Base-by-base conservation (phyloP, 768 basidiomycete genomes). In the Mycena alexandri region DNA sequence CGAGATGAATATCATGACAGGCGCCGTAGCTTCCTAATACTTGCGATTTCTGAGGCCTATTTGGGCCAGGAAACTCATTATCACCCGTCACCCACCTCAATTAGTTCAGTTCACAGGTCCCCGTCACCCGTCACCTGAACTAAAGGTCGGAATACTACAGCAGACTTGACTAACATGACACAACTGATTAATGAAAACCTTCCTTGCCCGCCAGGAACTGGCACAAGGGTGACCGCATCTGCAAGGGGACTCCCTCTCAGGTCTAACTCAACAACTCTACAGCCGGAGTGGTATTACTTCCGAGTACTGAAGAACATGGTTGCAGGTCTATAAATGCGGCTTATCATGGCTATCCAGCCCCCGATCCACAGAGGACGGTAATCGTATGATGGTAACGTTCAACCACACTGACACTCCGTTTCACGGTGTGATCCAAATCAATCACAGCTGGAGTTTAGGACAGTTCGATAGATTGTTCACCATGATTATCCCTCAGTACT, bases 151-250 rank as follows among this genome's bases (percentile, higher is more conserved):
- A n/a, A n/a, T n/a, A n/a, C n/a, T n/a, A n/a, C 7, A 43, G 16
- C 14, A 43, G 42, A 43, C 42, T 43, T 43, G 42, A 43, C 42
- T 43, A 19, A 43, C 42, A 43, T 43, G 42, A 43, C 42, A 43
- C 42, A 43, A 43, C 42, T 43, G 42, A 43, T 43, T 43, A 43
- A 43, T 43, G 42, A 43, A 43, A 43, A 43, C 42, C 42, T 43
- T 43, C 42, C 42, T 43, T 43, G 42, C 42, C 42, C 42, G 42
- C 42, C 42, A 43, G 42, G 42, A 43, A 43, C 42, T 19, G 42
- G 42, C 42, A 43, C 42, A 16, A 19, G 42, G 42, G 42, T 43
- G 42, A 43, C 42, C 42, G 42, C 42, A 43, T 43, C 42, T 43
- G 42, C 42, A 12, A 43, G 14, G 42, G 42, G 42, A 43, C 42